Evolutionary conservation across 2,329 filamentous ascomycete species (phyloP), one percentile per base, ranked within the genome.

Genomic region (Colletotrichum sojae): DNA sequence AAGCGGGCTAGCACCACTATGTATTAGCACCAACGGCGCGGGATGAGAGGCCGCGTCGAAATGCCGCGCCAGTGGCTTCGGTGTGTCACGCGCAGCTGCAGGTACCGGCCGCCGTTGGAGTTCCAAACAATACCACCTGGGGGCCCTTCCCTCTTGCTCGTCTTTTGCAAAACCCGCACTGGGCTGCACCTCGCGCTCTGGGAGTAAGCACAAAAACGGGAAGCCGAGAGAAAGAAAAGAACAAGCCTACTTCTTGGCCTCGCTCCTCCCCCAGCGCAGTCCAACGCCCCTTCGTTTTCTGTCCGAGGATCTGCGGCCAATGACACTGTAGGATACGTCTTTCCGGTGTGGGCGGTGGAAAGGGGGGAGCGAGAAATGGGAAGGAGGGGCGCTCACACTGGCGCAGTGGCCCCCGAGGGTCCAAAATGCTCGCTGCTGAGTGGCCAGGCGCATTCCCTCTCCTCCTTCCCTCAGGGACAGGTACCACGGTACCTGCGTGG

Each of bases 51-150:
- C 27, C 43, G 48, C 16, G 27, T 55, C 22, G 48, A 68, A 66
- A 60, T 66, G 55, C 62, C 36, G 66, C 66, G 62, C 31, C 31
- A 20, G 62, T 69, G 66, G 66, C 66, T 60, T 60, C 54, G 45
- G 18, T 46, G 55, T 69, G 62, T 60, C 66, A 63, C 59, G 59
- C 31, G 55, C 62, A 66, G 20, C 66, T 69, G 66, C 66, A 69
- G 66, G 66, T 69, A 69, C 66, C 18, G 25, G n/a, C 52, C 52
- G 60, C 49, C 53, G 20, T 15, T 31, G 15, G 31, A 36, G 8
- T 36, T 36, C 31, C 31, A 36, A 39, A 49, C 43, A 43, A 49
- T 49, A 43, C 20, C 36, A 20, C 25, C 36, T 43, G 49, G 65
- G 54, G 53, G 16, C 27, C 40, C 53, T 10, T 36, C 31, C 31